Base-by-base conservation (phyloP, 2,329 filamentous ascomycete species). In the Hymenoscyphus scutula region DNA sequence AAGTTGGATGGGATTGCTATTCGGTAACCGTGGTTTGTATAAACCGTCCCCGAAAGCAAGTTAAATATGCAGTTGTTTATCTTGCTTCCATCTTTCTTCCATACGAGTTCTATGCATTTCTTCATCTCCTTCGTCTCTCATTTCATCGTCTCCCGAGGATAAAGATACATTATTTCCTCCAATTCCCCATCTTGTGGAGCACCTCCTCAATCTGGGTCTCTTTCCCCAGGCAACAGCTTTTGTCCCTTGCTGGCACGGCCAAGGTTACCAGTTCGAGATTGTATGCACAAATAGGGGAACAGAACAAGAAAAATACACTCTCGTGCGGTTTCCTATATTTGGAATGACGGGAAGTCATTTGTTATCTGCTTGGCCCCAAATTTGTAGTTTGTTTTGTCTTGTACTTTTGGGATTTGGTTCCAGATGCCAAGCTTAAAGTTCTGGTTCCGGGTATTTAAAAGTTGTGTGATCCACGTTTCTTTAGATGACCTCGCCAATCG, bases 391-490 rank as follows among this genome's bases (percentile, higher is more conserved):
- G 19, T 51, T 51, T 25, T 25, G 19, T 51, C 2, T 51, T 51
- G 45, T 51, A 51, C 10, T 1, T 25, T 51, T 23, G 10, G 10
- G 5, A 25, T 51, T 51, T 10, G n/a, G 8, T 51, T 51, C 19
- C 11, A 51, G 19, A 27, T 27, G 55, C 55, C 55, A 57, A 57
- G 55, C n/a, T 41, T 45, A 15, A 15, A 45, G 17, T 6, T 37
- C 27, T 51, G 45, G 56, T n/a, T 48, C 56, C 56, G 56, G 56
- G 17, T 58, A 58, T 30, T 58, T 58, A 23, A 41, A n/a, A 51
- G n/a, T 58, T 38, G 17, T 48, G 27, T 45, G 19, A 48, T 32
- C 29, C 38, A 58, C 37, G 25, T 45, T 48, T n/a, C 38, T 48
- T 29, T 51, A 37, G 13, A 27, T 53, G 6, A 54, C 29, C 58